These are phyloP conservation scores for Phyllosticta citriasiana DNA, from an alignment of 2,329 filamentous ascomycete genomes.

Conservation along the genomic window DNA sequence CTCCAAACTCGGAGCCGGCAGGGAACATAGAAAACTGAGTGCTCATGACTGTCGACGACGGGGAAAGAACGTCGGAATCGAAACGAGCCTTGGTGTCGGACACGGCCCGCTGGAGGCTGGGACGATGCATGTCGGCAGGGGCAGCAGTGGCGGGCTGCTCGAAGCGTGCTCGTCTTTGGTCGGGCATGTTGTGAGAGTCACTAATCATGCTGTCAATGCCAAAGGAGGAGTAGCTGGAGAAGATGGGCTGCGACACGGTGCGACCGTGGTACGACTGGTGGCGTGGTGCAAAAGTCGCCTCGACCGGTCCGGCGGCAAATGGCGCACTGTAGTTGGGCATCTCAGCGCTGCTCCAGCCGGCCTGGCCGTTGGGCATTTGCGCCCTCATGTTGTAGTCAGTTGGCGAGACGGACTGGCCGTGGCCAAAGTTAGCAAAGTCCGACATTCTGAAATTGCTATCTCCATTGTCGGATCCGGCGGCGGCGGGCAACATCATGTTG, in stretches of 20 bases:
- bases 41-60: constrained; percentile 20
- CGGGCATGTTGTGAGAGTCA: constrained; percentile 1
- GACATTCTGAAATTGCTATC: constrained; percentile 19
- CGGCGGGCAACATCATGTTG: constrained; percentile 22
- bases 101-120: neutral
- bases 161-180: constrained; percentile 5
- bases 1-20: constrained; percentile 6
- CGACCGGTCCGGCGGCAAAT: constrained; percentile 12
- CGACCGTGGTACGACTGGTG: constrained; percentile 6
- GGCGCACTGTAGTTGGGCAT: constrained; percentile 18
- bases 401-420: constrained; percentile 25
- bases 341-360: constrained; percentile 17
- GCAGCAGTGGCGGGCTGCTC: constrained; percentile 2
- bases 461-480: constrained; percentile 22
- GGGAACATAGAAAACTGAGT: constrained; percentile 8
- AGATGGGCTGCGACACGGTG: constrained; percentile 3
- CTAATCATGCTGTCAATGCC: constrained; percentile 11
- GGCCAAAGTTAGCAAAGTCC: constrained; percentile 27
- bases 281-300: constrained; percentile 4
- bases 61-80: constrained; percentile 19
- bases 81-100: constrained; percentile 4
- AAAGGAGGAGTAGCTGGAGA: constrained; percentile 3
- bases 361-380: constrained; percentile 13
- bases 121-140: constrained; percentile 6
- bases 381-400: constrained; percentile 6